Evolutionary conservation across 2,329 filamentous ascomycete species (phyloP).

Genomic region (Apiospora aurea): DNA sequence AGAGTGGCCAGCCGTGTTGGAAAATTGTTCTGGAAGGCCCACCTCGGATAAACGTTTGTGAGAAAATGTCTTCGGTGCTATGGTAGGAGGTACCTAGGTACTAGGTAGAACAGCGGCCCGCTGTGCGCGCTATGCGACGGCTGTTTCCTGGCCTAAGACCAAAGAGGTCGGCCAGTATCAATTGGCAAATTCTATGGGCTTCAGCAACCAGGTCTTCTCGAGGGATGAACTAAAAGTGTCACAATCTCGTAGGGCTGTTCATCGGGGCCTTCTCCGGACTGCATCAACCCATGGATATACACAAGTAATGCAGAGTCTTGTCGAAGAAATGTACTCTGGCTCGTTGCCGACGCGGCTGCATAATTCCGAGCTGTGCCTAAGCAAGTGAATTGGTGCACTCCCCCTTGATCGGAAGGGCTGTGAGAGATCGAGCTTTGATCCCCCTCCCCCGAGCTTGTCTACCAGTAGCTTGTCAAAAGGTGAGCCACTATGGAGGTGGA

Average conservation of each 20-base stretch:
- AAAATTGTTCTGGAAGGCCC: slow-evolving; percentile 9
- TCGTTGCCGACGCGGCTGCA: not conserved
- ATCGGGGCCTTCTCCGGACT: not conserved
- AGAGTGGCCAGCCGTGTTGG: slow-evolving; percentile 9
- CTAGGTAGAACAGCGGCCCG: not conserved
- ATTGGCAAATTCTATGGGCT: not conserved
- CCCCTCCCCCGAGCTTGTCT: not conserved
- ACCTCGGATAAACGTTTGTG: slow-evolving; percentile 22
- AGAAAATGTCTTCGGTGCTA: not conserved
- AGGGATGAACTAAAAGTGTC: not conserved
- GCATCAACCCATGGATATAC: not conserved
- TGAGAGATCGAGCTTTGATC: slow-evolving; percentile 4
- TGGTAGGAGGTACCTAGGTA: not conserved
- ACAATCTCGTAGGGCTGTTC: slow-evolving; percentile 3
- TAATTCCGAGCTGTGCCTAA: not conserved
- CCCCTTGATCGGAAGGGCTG: slow-evolving; percentile 14
- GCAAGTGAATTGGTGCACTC: not conserved
- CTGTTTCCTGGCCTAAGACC: not conserved
- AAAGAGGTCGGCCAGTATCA: not conserved
- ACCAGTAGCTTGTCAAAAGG: not conserved
- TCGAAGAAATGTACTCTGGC: not conserved
- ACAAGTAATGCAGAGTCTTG: not conserved
- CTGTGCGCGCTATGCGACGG: slow-evolving; percentile 9
- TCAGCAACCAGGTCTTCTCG: not conserved
- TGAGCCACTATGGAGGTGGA: slow-evolving; percentile 2